These are phyloP conservation scores for Saturnispora sanitii DNA, from an alignment of 805 yeast species.

Conservation along the genomic window DNA sequence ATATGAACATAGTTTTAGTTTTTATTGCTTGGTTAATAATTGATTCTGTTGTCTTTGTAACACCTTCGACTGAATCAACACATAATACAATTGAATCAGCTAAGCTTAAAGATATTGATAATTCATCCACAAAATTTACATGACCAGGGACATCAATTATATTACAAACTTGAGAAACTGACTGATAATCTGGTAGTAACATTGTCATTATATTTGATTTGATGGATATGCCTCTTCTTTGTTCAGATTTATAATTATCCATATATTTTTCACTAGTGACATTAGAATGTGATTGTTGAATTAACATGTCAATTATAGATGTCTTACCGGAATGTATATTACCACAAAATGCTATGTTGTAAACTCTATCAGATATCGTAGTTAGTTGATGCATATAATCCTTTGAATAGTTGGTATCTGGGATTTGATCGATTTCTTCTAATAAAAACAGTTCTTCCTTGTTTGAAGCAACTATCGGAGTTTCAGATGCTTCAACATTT, in stretches of 20 bases:
- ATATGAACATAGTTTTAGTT: constrained; percentile 40
- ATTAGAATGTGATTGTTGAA: constrained; percentile 54
- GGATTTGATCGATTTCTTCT: constrained; percentile 45
- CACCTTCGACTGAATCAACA: constrained; percentile 81
- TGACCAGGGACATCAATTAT: constrained; percentile 91
- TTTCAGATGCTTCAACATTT: constrained; percentile 33
- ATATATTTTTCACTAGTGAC: constrained; percentile 47
- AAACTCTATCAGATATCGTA: constrained; percentile 47
- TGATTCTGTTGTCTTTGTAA: constrained; percentile 45
- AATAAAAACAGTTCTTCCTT: constrained; percentile 33
- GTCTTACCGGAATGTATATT: constrained; percentile 82
- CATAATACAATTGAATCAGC: constrained; percentile 62
- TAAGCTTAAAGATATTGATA: constrained; percentile 43
- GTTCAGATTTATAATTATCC: constrained; percentile 63
- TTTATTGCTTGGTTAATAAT: constrained; percentile 44
- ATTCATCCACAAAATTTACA: constrained; percentile 70
- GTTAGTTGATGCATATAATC: constrained; percentile 46
- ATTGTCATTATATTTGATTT: constrained; percentile 54
- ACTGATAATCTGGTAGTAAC: constrained; percentile 41
- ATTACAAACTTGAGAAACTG: constrained; percentile 49
- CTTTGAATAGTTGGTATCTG: constrained; percentile 50
- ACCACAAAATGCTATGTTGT: constrained; percentile 77
- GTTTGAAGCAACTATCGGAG: constrained; percentile 57
- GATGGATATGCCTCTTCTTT: constrained; percentile 59
- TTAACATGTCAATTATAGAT: constrained; percentile 56